phyloP scores from a whole-genome alignment of 2,329 filamentous ascomycete genomes.

The Colletotrichum sansevieriae region DNA sequence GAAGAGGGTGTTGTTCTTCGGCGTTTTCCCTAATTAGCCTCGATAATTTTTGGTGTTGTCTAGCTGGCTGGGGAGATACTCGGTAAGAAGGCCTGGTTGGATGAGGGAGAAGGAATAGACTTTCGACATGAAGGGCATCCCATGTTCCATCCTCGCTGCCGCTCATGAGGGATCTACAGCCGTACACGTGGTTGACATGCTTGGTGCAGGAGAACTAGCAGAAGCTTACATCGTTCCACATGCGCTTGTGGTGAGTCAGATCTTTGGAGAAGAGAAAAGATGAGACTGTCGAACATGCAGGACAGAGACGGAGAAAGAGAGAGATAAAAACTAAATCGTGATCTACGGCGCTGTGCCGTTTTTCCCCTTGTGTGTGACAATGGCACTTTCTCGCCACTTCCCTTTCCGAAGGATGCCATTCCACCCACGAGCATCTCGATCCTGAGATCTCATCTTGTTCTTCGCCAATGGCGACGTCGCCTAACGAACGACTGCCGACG shows the following conservation, averaged over 20 bases:
- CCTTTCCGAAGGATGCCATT: not conserved
- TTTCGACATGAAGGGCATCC: too few species aligned
- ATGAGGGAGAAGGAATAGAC: not conserved
- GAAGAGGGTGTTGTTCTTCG: not conserved
- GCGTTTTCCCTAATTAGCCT: slow-evolving; percentile 1
- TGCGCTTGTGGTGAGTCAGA: too few species aligned
- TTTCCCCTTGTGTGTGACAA: slow-evolving; percentile 20
- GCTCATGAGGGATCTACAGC: not conserved
- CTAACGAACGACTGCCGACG: slow-evolving; percentile 1
- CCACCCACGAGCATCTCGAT: slow-evolving; percentile 12
- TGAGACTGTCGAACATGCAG: not conserved
- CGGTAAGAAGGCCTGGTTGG: not conserved
- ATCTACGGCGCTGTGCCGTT: slow-evolving; percentile 25
- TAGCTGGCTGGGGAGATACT: too few species aligned
- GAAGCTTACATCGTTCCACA: not conserved
- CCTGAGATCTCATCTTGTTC: not conserved
- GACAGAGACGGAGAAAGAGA: not conserved
- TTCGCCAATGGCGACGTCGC: slow-evolving; percentile 5
- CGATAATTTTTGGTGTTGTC: not conserved
- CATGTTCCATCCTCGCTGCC: not conserved
- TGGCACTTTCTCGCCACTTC: slow-evolving; percentile 5
- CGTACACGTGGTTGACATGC: slow-evolving; percentile 15
- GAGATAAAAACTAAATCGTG: not conserved
- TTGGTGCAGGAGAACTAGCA: slow-evolving; percentile 1
- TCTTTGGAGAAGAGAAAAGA: too few species aligned